Conservation (phyloP, 805 yeast species). For the Starmerella apicola region DNA sequence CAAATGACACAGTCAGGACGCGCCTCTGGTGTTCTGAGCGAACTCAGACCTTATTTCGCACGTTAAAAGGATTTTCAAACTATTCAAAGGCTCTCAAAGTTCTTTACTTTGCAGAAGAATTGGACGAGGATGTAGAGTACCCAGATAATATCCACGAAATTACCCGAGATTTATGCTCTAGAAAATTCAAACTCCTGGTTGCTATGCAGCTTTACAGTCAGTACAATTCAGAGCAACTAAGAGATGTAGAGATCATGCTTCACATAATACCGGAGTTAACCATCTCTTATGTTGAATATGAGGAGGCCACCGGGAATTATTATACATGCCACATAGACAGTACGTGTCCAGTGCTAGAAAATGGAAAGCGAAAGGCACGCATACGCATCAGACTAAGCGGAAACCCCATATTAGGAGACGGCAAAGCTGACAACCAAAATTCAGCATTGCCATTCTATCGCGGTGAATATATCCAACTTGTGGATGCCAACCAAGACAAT, state of each 20-base stretch:
- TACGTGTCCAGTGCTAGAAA: conserved; percentile 44
- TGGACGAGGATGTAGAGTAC: conserved; percentile 22
- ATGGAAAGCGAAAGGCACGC: conserved; percentile 49
- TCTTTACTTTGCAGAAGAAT: conserved; percentile 54
- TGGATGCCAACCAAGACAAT: conserved; percentile 78
- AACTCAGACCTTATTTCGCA: conserved; percentile 71
- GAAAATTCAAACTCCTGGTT: conserved; percentile 69
- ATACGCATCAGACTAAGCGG: conserved; percentile 59
- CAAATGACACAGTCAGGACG: conserved; percentile 40
- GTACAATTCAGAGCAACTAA: conserved; percentile 62
- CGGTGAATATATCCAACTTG: conserved; percentile 68
- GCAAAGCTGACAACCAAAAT: conserved; percentile 75
- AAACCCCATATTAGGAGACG: conserved; percentile 74
- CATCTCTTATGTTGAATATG: conserved; percentile 20
- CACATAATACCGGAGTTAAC: conserved; percentile 77
- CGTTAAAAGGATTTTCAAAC: conserved; percentile 74
- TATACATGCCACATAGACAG: conserved; percentile 62
- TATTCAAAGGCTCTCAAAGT: conserved; percentile 62
- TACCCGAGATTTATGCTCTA: conserved; percentile 55
- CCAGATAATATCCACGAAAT: conserved; percentile 24
- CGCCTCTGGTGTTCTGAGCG: conserved; percentile 80
- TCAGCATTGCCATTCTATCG: conserved; percentile 61
- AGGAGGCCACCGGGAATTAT: conserved; percentile 33
- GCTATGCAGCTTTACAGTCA: conserved; percentile 75
- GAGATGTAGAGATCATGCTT: conserved; percentile 59